These are phyloP conservation scores for Kwoniella europaea DNA, from an alignment of 768 basidiomycete species.

Conservation along the genomic window DNA sequence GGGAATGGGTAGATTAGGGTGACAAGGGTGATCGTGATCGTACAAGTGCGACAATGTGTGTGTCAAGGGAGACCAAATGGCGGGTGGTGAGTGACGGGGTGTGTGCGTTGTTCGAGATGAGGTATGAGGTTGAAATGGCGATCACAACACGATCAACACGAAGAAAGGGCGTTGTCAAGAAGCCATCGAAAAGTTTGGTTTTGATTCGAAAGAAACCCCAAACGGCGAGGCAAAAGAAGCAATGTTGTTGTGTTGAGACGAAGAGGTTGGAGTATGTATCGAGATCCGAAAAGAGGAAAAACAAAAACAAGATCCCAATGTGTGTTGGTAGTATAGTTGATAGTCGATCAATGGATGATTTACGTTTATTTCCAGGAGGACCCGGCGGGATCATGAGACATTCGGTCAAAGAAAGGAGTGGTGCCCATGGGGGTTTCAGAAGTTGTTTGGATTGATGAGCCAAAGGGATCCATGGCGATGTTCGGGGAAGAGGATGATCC, in stretches of 20 bases:
- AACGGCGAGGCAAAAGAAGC: background rate
- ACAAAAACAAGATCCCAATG: background rate
- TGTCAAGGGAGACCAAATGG: background rate
- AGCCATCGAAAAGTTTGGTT: background rate
- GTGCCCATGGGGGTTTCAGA: background rate
- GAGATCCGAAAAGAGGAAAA: background rate
- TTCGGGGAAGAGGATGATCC: too few relatives aligned
- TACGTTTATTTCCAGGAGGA: background rate
- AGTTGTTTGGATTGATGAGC: too few relatives aligned
- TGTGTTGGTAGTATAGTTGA: background rate
- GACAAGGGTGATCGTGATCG: background rate
- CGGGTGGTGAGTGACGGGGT: constrained; percentile 2
- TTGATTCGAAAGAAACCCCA: background rate
- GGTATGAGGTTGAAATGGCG: background rate
- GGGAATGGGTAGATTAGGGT: background rate
- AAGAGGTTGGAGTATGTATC: background rate
- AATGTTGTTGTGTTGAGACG: background rate
- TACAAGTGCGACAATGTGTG: too few relatives aligned
- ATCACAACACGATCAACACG: constrained; percentile 4
- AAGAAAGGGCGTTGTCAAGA: constrained; percentile 10
- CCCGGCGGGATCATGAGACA: background rate
- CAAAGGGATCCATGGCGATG: too few relatives aligned
- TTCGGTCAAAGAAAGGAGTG: background rate
- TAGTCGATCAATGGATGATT: background rate
- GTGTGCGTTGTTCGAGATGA: constrained; percentile 5